Conservation (phyloP, 176 grass and related monocot genomes). For the Avena atlantica region DNA sequence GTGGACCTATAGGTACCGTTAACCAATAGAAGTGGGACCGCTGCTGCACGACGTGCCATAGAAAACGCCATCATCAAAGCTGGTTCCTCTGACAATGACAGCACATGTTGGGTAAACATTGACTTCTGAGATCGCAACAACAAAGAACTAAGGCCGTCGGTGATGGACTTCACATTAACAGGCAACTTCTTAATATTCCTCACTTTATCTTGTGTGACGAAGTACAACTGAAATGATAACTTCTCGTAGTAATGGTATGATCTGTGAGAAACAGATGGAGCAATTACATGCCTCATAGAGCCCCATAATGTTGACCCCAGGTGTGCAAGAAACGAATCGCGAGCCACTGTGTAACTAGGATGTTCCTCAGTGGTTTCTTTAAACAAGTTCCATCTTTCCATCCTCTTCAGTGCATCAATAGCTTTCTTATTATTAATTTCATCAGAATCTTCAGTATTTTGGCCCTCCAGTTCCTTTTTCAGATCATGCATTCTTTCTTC, state of each 20-base stretch:
- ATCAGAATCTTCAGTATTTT: constrained; percentile 76
- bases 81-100: constrained; percentile 77
- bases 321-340: constrained; percentile 92
- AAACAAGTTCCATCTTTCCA: constrained; percentile 98
- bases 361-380: constrained; percentile 72
- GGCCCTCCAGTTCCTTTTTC: constrained; percentile 84
- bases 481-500: constrained; percentile 94
- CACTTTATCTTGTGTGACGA: constrained; percentile 86
- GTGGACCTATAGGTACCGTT: constrained; percentile 97
- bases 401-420: constrained; percentile 84
- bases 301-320: constrained; percentile 90
- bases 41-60: constrained; percentile 84
- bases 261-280: constrained; percentile 86
- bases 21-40: constrained; percentile 88
- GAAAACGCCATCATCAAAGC: constrained; percentile 92
- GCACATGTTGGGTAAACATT: constrained; percentile 68
- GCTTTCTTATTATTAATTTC: constrained; percentile 93
- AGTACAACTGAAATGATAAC: constrained; percentile 94
- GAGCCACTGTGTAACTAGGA: constrained; percentile 81
- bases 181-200: constrained; percentile 85
- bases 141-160: constrained; percentile 79
- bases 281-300: constrained; percentile 92
- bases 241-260: constrained; percentile 92
- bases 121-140: constrained; percentile 69
- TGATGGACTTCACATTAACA: constrained; percentile 77